Evolutionary conservation across 352 stramenopile species (phyloP).

Genomic region (Nothophytophthora sp.): DNA sequence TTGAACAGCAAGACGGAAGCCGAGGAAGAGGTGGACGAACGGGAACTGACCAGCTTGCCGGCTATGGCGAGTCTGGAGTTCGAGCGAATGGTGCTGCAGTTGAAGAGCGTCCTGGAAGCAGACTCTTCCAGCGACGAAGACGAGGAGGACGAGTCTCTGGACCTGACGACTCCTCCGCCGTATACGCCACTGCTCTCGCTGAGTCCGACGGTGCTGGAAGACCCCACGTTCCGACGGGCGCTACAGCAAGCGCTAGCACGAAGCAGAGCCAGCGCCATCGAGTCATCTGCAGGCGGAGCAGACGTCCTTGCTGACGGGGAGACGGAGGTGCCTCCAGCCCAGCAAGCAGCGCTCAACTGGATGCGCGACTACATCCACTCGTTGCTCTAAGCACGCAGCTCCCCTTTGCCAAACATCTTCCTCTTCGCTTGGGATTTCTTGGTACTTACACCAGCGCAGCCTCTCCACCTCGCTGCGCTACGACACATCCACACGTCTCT

Average conservation of each 20-base stretch:
- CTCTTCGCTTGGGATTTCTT: slow-evolving; percentile 15
- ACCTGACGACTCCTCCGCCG: slow-evolving; percentile 26
- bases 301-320: background rate
- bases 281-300: background rate
- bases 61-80: slow-evolving; percentile 58
- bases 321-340: slow-evolving; percentile 4
- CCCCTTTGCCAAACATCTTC: slow-evolving; percentile 30
- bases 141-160: slow-evolving; percentile 21
- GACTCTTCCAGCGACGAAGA: slow-evolving; percentile 27
- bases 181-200: slow-evolving; percentile 26
- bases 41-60: slow-evolving; percentile 15
- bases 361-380: slow-evolving; percentile 28
- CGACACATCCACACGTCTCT: slow-evolving; percentile 35
- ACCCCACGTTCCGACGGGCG: slow-evolving; percentile 37
- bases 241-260: slow-evolving; percentile 28
- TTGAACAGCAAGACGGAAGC: background rate
- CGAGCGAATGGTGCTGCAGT: slow-evolving; percentile 73
- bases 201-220: slow-evolving; percentile 32
- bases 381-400: slow-evolving; percentile 16
- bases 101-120: slow-evolving; percentile 63
- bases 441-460: slow-evolving; percentile 30
- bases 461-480: slow-evolving; percentile 31
- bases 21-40: slow-evolving; percentile 19
- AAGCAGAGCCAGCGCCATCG: background rate
- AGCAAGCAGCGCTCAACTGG: slow-evolving; percentile 19